These are phyloP conservation scores for Calonectria hongkongensis DNA, from an alignment of 2,329 filamentous ascomycete species.

Conservation along the genomic window DNA sequence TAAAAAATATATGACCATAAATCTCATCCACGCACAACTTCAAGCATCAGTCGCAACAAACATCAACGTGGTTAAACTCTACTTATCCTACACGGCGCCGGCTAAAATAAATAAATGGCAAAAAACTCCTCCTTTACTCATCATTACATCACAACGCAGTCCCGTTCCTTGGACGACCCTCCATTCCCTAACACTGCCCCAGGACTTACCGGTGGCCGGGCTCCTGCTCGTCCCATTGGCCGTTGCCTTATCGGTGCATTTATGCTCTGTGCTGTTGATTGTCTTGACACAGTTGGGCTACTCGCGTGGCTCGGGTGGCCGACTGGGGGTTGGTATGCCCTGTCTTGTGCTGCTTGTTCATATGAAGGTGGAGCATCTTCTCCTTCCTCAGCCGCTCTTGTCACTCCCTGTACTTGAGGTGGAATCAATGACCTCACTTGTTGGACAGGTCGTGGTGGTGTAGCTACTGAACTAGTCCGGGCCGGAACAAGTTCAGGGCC, in stretches of 20 bases:
- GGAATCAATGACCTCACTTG: constrained; percentile 65
- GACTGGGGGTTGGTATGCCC: constrained; percentile 70
- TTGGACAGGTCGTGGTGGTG: constrained; percentile 44
- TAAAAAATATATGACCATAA: neutral
- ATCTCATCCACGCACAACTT: neutral
- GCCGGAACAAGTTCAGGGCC: constrained; percentile 48
- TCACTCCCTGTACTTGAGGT: constrained; percentile 61
- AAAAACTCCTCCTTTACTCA: constrained; percentile 31
- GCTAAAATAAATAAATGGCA: constrained; percentile 7
- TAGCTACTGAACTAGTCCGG: constrained; percentile 49
- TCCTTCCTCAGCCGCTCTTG: constrained; percentile 61
- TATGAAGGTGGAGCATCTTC: constrained; percentile 76
- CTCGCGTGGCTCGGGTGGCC: constrained; percentile 70
- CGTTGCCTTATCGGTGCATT: constrained; percentile 45
- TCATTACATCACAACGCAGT: constrained; percentile 70
- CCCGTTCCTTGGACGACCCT: constrained; percentile 54
- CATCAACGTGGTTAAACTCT: neutral
- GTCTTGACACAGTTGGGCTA: constrained; percentile 46
- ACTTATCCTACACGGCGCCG: constrained; percentile 25
- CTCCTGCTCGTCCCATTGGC: constrained; percentile 45
- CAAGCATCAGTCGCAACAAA: neutral
- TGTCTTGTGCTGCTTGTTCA: constrained; percentile 72
- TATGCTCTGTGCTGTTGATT: constrained; percentile 48
- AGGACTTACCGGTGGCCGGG: constrained; percentile 49
- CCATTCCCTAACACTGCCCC: constrained; percentile 47